Base-by-base conservation (phyloP, 129 eudicot species). In the Rutidosis leptorrhynchoides region DNA sequence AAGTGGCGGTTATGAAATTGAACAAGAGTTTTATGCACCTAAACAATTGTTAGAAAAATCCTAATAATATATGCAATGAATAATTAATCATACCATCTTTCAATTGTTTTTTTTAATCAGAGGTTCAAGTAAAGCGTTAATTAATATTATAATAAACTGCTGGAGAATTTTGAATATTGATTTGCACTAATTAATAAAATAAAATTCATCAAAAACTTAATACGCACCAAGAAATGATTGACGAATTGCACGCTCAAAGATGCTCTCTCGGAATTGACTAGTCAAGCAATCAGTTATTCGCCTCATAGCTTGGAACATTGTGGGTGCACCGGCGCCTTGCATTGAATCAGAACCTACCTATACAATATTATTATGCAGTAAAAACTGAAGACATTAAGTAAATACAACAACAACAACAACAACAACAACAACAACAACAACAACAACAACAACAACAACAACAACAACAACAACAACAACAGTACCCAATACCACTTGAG, bases 291-390 rank as follows among this genome's bases (percentile, higher is more conserved):
- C 86, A 78, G 30, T 74, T 69, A 91, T 83, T 14, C 95, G 83
- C 68, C 83, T 87, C 96, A 91, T 91, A 64, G 95, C 91, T 84
- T 88, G 90, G 78, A 92, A 92, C 93, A 92, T 85, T 56, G 96
- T 88, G 48, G 96, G 98, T 46, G 98, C 96, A 69, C 98, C 98
- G 69, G 98, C 98, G n/a, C 98, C 98, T 72, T 92, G 98, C 71
- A 77, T 70, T 71, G 98, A 92, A 64, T 83, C 85, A 43, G 98
- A 92, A 61, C 98, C 98, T 29, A 91, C 98, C 98, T 91, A 81
- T 24, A 78, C 56, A 78, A 58, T 67, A 59, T 49, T 67, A 59
- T 49, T 35, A 72, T 20, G 14, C 61, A 71, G 29, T 58, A 15
- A 58, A 72, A 73, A 24, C 43, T 48, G 25, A 46, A 14, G 75